These are phyloP conservation scores for Gyrodon lividus DNA, from an alignment of 768 basidiomycete species.

Conservation along the genomic window DNA sequence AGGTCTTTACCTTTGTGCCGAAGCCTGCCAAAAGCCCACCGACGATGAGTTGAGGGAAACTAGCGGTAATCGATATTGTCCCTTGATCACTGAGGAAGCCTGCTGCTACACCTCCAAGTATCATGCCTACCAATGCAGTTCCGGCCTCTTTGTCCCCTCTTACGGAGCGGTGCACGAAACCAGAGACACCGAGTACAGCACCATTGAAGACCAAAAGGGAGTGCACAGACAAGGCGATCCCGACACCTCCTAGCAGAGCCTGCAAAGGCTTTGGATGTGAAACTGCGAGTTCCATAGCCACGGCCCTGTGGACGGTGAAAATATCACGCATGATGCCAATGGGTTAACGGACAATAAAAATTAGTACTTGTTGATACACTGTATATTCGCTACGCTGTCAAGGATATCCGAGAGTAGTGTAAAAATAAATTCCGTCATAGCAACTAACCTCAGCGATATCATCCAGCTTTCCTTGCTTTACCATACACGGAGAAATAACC, in stretches of 20 bases:
- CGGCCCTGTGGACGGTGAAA: no score
- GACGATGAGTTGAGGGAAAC: slow-evolving; percentile 32
- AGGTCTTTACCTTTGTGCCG: slow-evolving; percentile 50
- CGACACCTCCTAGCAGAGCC: slow-evolving; percentile 56
- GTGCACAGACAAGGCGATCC: slow-evolving; percentile 52
- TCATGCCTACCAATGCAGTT: slow-evolving; percentile 43
- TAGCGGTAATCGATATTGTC: slow-evolving; percentile 28
- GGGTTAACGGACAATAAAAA: no score
- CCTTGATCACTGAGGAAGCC: slow-evolving; percentile 36
- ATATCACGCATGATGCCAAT: no score
- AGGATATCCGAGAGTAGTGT: no score
- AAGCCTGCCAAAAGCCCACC: slow-evolving; percentile 59
- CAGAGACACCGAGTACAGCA: slow-evolving; percentile 58
- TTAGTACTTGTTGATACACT: no score
- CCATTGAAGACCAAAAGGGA: slow-evolving; percentile 54
- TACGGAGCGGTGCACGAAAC: slow-evolving; percentile 53
- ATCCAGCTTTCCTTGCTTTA: not conserved
- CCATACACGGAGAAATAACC: not conserved
- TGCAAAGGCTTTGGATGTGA: slow-evolving; percentile 42
- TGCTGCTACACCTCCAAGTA: slow-evolving; percentile 47
- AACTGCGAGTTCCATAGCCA: not conserved
- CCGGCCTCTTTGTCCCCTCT: slow-evolving; percentile 44
- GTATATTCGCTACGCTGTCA: no score
- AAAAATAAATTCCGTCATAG: no score
- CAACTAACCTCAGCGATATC: not conserved